Base-by-base conservation (phyloP, 2,329 filamentous ascomycete species). In the Onygenales sp. region DNA sequence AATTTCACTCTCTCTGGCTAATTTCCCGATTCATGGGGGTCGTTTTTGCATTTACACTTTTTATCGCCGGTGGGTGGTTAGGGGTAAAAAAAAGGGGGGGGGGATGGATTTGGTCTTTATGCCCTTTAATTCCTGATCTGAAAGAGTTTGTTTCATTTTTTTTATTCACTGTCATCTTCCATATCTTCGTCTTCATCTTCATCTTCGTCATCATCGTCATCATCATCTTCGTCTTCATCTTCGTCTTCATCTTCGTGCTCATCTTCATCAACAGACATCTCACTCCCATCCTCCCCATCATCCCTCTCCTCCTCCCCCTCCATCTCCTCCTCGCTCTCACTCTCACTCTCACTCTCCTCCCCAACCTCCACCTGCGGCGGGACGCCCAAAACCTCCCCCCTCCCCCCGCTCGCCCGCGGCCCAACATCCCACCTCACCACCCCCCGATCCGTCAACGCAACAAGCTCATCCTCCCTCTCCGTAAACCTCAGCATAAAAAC, bases 391-490 rank as follows among this genome's bases (percentile, higher is more conserved):
- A n/a, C 31, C 17, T 11, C 27, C 43, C 46, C 55, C 52, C 63
- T 61, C 39, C 54, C 60, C 2, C 65, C 63, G 43, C 52, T 60
- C 2, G 65, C 64, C 33, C 57, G 51, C 10, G 66, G 61, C n/a
- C 65, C 57, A 31, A 75, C 57, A 58, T 68, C 56, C 66, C 70
- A 68, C 3, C 63, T 57, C 63, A 73, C 64, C 27, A 75, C 44
- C 7, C 72, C 72, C 43, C 66, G 64, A 59, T 74, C 72, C 10
- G 72, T 74, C 50, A 74, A 58, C 7, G 66, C 67, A 54, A 72
- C 49, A 27, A 75, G 55, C 53, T 72, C 68, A 54, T 74, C 59
- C 55, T 72, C 71, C 9, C 59, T 52, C 2, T 60, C 56, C 10
- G 60, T 62, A 56, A 73, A 73, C 13, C 55, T 54, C 44, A 73